Conservation (phyloP, 2,329 filamentous ascomycete genomes). For the Pseudopyrenochaeta lycopersici region DNA sequence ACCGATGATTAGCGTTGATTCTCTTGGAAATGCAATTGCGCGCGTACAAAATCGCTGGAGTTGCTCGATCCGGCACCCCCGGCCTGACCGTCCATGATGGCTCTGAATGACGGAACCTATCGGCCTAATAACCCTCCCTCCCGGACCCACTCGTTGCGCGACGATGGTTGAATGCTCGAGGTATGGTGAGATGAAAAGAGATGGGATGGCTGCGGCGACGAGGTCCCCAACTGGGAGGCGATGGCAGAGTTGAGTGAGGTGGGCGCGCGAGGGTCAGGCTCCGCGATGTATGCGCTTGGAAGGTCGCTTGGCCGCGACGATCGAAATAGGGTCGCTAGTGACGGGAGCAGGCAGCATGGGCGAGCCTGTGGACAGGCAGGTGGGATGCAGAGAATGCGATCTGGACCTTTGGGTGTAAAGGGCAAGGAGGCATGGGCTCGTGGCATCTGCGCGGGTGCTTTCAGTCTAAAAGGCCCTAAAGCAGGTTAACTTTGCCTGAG, state of each 20-base stretch:
- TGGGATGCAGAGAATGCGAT: slow-evolving; percentile 29
- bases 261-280: slow-evolving; percentile 25
- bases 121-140: slow-evolving; percentile 3
- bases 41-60: slow-evolving; percentile 93
- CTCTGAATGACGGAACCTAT: slow-evolving; percentile 1
- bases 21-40: neutral
- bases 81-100: slow-evolving; percentile 45
- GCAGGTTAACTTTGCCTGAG: slow-evolving; percentile 33
- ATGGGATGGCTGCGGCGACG: neutral
- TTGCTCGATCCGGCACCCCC: slow-evolving; percentile 69
- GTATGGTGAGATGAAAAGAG: neutral
- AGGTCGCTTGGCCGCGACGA: slow-evolving; percentile 22
- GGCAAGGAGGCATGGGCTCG: slow-evolving; percentile 34
- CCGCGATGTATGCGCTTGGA: slow-evolving; percentile 13
- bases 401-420: slow-evolving; percentile 35
- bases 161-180: slow-evolving; percentile 3
- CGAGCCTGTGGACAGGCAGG: slow-evolving; percentile 24
- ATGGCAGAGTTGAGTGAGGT: slow-evolving; percentile 5
- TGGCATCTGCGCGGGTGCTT: slow-evolving; percentile 31
- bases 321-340: slow-evolving; percentile 25
- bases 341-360: slow-evolving; percentile 33
- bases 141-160: slow-evolving; percentile 12
- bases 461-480: slow-evolving; percentile 39
- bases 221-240: slow-evolving; percentile 3
- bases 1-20: slow-evolving; percentile 28